These are phyloP conservation scores for Xerocomus spinulosus DNA, from an alignment of 768 basidiomycete species.

Conservation along the genomic window DNA sequence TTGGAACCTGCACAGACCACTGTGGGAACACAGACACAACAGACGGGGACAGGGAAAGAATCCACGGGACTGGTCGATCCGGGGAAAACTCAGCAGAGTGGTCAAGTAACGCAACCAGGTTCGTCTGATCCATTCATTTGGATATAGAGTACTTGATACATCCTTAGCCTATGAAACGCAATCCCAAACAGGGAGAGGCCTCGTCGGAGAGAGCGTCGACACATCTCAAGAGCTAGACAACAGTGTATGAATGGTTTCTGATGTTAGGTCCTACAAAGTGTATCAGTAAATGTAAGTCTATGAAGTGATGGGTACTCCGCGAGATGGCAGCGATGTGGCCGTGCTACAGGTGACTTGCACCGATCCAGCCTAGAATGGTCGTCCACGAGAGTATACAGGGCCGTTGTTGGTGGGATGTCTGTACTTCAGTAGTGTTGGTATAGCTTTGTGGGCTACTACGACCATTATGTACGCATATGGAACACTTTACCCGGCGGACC, in stretches of 20 bases:
- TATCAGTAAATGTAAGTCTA: background rate
- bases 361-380: no score
- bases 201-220: background rate
- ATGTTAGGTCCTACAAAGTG: background rate
- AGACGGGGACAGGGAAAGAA: background rate
- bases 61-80: background rate
- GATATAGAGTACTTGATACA: background rate
- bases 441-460: conserved; percentile 2
- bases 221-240: conserved; percentile 5
- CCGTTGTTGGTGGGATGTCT: background rate
- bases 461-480: conserved; percentile 17
- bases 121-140: background rate
- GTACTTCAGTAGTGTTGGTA: no score
- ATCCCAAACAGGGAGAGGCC: background rate
- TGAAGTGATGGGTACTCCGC: no score
- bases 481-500: conserved; percentile 5
- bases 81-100: background rate
- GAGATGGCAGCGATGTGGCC: background rate
- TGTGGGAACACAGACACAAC: background rate
- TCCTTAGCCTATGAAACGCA: background rate
- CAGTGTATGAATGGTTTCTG: background rate
- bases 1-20: background rate
- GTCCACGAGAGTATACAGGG: background rate
- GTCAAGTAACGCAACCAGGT: conserved; percentile 4
- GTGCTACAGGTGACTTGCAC: background rate